Evolutionary conservation across 2,329 filamentous ascomycete species (phyloP).

Genomic region (Scleromitrula shiraiana): DNA sequence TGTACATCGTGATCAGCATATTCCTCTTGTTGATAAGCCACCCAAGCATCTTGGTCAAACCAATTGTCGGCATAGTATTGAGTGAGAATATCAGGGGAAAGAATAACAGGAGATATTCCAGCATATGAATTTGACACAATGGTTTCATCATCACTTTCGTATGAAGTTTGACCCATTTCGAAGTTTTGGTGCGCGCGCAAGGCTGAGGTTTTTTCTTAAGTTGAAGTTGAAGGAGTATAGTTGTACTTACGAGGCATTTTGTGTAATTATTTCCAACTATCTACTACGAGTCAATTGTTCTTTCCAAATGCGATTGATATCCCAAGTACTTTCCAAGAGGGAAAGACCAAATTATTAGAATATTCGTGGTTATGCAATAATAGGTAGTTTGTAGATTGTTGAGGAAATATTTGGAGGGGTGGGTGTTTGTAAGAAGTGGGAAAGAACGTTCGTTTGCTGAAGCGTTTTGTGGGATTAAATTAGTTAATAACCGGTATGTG

Average conservation of each 20-base stretch:
- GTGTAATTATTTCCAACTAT: neutral
- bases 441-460: neutral
- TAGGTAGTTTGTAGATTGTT: neutral
- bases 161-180: too few species aligned
- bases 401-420: neutral
- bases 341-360: neutral
- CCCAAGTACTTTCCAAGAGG: neutral
- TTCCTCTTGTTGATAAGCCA: neutral
- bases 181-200: too few species aligned
- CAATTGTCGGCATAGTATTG: too few species aligned
- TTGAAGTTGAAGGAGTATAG: neutral
- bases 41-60: neutral
- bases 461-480: neutral
- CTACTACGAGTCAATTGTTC: neutral
- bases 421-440: neutral
- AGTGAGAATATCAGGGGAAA: too few species aligned
- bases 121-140: too few species aligned
- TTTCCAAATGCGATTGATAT: constrained; percentile 1
- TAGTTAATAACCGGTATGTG: too few species aligned
- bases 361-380: neutral
- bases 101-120: too few species aligned
- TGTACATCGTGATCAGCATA: neutral
- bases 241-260: constrained; percentile 8
- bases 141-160: too few species aligned
- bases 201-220: neutral